A percentile compares a stretch with the other conserved stretches of the same genome.
Conservation (phyloP, 2,329 filamentous ascomycete genomes). For the Leptographium galeiforme region DNA sequence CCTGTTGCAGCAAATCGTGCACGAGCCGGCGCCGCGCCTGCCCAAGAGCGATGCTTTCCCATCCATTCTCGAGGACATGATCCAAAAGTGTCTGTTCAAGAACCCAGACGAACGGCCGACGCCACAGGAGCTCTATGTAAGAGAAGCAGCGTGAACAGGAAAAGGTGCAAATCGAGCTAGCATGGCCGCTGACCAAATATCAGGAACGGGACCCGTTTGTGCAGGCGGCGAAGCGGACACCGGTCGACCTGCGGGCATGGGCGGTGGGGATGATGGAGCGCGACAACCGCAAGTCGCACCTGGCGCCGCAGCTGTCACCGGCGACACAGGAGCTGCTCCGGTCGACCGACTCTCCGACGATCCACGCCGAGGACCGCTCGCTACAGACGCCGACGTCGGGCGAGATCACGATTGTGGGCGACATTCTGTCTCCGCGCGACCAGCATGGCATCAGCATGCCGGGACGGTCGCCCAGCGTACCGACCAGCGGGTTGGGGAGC, state of each 20-base stretch:
- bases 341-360: slow-evolving; percentile 45
- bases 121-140: slow-evolving; percentile 80
- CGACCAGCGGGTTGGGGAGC: slow-evolving; percentile 11
- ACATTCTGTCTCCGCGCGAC: slow-evolving; percentile 41
- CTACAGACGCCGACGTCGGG: slow-evolving; percentile 54
- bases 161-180: too few relatives aligned
- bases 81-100: slow-evolving; percentile 89
- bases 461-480: slow-evolving; percentile 30
- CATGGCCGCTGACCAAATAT: background rate
- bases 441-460: slow-evolving; percentile 26
- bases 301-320: slow-evolving; percentile 68
- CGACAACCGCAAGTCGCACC: slow-evolving; percentile 89
- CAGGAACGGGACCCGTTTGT: slow-evolving; percentile 90
- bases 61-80: slow-evolving; percentile 87
- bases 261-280: slow-evolving; percentile 86
- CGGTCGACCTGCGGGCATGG: slow-evolving; percentile 88
- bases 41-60: slow-evolving; percentile 98
- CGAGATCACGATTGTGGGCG: slow-evolving; percentile 54
- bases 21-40: slow-evolving; percentile 83
- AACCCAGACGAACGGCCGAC: slow-evolving; percentile 79
- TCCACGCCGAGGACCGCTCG: slow-evolving; percentile 31
- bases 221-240: slow-evolving; percentile 90
- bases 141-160: too few relatives aligned
- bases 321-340: slow-evolving; percentile 64
- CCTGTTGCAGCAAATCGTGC: slow-evolving; percentile 90